phyloP scores from a whole-genome alignment of 305 asterid species.

The Stenogyne calaminthoides region DNA sequence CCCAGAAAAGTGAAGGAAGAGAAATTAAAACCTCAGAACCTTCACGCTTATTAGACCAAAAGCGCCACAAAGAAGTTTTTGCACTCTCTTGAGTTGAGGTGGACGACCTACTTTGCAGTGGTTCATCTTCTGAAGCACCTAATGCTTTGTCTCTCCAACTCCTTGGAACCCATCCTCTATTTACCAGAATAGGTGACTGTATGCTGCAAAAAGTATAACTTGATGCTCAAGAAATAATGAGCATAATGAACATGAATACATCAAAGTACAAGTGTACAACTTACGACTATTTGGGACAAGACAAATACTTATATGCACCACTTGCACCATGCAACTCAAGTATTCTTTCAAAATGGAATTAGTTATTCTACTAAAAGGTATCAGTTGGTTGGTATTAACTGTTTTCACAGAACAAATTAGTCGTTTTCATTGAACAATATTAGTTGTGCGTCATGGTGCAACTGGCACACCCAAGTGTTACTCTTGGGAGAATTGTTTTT shows the following conservation, averaged over 20 bases:
- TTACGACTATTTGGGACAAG: background rate
- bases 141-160: conserved; percentile 82
- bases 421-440: too few species aligned
- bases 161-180: conserved; percentile 99
- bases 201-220: conserved; percentile 51
- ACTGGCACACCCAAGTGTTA: too few species aligned
- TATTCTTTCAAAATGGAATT: too few species aligned
- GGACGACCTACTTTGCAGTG: conserved; percentile 35
- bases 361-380: too few species aligned
- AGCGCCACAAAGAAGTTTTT: conserved; percentile 57
- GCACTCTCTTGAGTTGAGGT: conserved; percentile 45
- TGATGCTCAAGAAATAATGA: conserved; percentile 23
- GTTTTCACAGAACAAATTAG: too few species aligned
- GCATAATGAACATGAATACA: conserved; percentile 12
- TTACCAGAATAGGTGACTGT: conserved; percentile 73
- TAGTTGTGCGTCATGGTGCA: too few species aligned
- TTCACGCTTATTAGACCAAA: conserved; percentile 57
- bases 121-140: conserved; percentile 38
- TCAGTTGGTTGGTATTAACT: too few species aligned
- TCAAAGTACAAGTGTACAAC: conserved; percentile 20
- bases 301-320: too few species aligned
- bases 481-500: background rate
- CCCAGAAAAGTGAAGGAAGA: conserved; percentile 19
- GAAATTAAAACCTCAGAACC: conserved; percentile 43
- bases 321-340: too few species aligned